Base-by-base conservation (phyloP, 2,329 filamentous ascomycete species). In the Neonectria coccinea region DNA sequence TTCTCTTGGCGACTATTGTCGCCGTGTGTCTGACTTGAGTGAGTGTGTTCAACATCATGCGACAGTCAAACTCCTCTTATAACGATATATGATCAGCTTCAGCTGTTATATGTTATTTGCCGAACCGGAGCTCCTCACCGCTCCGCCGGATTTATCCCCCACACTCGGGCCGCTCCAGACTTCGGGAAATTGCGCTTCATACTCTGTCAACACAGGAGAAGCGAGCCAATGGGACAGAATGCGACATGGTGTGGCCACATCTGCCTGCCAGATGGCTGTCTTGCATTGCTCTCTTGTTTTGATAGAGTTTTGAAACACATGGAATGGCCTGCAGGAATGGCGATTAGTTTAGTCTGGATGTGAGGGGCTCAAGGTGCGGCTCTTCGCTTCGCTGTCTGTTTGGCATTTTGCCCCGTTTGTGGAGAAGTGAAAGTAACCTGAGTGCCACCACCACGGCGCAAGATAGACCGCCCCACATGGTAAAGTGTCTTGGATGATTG, bases 81-180 rank as follows among this genome's bases (percentile, higher is more conserved):
- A 58, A 18, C 54, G 42, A 63, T 63, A 63, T 42, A 31, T 18
- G 11, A 36, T 4, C 3, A 25, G 12, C 18, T 4, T 42, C 4
- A 42, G 11, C 18, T 33, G 14, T 31, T 63, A 73, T 73, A 72
- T 73, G 67, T 65, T 68, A 55, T 54, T 69, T 67, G 36, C 56
- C 65, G 59, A 63, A 60, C 58, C 61, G 65, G 67, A n/a, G 53
- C 14, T 57, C 59, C 51, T 70, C 69, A 72, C 70, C 70, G 70
- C 70, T 62, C 59, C 62, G 36, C 69, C 65, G 64, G 58, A 61
- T 66, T 66, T 70, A 66, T 52, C 69, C 64, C 52, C 58, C 67
- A 63, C 58, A 64, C n/a, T 61, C 47, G 25, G 25, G 25, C 25
- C 45, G 57, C 59, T 51, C 51, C 36, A 59, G 42, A 47, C 39